Evolutionary conservation across 2,329 filamentous ascomycete species (phyloP).

Genomic region (Pseudocercospora pini-densiflorae): DNA sequence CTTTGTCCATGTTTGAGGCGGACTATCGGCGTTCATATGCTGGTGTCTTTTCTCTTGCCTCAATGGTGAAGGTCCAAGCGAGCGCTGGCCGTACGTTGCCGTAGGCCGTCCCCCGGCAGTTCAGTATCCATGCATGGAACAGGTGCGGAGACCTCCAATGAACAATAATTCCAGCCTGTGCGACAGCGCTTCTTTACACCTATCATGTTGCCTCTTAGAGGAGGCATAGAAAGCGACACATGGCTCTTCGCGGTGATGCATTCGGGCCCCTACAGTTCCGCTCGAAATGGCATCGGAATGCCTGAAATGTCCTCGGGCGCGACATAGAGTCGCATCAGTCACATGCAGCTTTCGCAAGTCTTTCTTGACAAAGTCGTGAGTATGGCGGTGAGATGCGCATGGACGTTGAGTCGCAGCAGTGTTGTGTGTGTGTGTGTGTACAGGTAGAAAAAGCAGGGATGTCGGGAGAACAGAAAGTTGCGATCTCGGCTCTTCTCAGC

Average conservation of each 20-base stretch:
- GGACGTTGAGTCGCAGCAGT: not conserved
- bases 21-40: not conserved
- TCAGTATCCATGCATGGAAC: not conserved
- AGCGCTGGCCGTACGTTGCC: not conserved
- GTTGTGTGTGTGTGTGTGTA: too few relatives aligned
- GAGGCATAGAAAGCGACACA: too few relatives aligned
- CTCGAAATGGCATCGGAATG: too few relatives aligned
- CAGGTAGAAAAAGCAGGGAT: too few relatives aligned
- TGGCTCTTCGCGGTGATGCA: too few relatives aligned
- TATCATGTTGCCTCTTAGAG: too few relatives aligned
- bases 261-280: too few relatives aligned
- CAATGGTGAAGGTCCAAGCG: slow-evolving; percentile 5
- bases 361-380: not conserved
- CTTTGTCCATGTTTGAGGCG: not conserved
- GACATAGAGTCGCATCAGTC: not conserved
- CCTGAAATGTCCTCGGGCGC: too few relatives aligned
- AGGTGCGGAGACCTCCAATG: not conserved
- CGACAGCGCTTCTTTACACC: too few relatives aligned
- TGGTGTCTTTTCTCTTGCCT: not conserved
- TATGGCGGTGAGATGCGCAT: not conserved
- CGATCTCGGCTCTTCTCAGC: too few relatives aligned
- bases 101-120: not conserved
- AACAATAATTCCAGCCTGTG: not conserved
- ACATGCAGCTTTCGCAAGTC: not conserved
- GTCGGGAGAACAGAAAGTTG: too few relatives aligned